phyloP scores from a whole-genome alignment of 352 stramenopile genomes.

The Globisporangium ultimum region DNA sequence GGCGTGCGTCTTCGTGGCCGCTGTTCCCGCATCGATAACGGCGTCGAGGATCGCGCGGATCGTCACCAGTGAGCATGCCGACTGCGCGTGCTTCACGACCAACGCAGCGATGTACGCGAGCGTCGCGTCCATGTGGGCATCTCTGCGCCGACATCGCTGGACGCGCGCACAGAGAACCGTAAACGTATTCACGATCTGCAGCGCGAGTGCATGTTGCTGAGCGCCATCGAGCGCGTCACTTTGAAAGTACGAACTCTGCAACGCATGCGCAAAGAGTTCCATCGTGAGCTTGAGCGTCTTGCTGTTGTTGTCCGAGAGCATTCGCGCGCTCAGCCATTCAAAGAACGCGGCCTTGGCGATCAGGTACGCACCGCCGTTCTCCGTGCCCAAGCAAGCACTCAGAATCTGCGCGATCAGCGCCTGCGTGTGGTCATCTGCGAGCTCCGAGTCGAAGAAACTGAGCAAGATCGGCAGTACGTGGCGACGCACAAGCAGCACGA shows the following conservation, averaged over 20 bases:
- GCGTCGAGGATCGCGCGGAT: conserved; percentile 27
- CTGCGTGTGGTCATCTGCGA: conserved; percentile 78
- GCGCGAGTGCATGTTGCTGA: conserved; percentile 34
- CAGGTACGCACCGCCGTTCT: conserved; percentile 43
- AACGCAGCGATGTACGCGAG: conserved; percentile 22
- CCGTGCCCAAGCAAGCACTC: conserved; percentile 37
- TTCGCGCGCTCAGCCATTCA: conserved; percentile 51
- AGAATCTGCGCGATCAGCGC: conserved; percentile 68
- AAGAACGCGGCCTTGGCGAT: conserved; percentile 63
- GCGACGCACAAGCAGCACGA: conserved; percentile 65
- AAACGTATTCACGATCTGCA: conserved; percentile 39
- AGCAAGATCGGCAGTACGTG: conserved; percentile 80
- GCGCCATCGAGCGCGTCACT: conserved; percentile 25
- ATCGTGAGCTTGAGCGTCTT: conserved; percentile 32
- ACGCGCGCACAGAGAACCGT: conserved; percentile 24
- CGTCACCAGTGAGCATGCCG: conserved; percentile 34
- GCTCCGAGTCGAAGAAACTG: conserved; percentile 75
- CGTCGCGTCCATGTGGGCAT: conserved; percentile 15
- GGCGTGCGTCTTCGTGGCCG: too few relatives aligned
- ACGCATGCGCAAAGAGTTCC: conserved; percentile 33
- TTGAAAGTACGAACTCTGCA: conserved; percentile 9
- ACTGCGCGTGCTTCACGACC: conserved; percentile 28
- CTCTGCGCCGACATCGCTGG: not conserved
- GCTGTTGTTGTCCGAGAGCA: conserved; percentile 19
- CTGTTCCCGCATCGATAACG: not conserved